Evolutionary conservation across 2,329 filamentous ascomycete genomes (phyloP).

Genomic region (Gyromitra esculenta): DNA sequence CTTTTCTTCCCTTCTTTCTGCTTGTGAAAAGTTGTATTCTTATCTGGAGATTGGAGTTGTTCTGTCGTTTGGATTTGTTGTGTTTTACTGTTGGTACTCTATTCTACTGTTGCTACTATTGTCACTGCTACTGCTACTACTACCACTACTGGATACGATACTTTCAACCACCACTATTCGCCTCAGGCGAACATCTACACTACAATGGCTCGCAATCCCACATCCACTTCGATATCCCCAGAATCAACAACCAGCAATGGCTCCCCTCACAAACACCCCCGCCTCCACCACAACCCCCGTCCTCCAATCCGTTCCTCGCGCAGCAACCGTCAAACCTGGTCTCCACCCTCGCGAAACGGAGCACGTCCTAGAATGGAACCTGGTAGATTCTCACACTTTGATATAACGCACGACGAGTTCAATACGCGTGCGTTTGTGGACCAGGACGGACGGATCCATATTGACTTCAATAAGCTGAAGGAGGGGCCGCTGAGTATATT

Average conservation of each 20-base stretch:
- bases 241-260: constrained; percentile 7
- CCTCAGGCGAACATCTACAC: background rate
- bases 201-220: constrained; percentile 12
- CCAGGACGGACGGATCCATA: constrained; percentile 52
- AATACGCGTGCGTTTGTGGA: constrained; percentile 52
- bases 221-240: background rate
- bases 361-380: constrained; percentile 4
- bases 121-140: no score
- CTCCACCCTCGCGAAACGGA: constrained; percentile 10
- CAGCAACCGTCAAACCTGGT: constrained; percentile 45
- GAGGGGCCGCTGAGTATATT: constrained; percentile 46
- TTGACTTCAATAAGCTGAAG: constrained; percentile 53
- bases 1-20: background rate
- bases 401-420: constrained; percentile 52
- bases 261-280: constrained; percentile 6
- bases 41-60: background rate
- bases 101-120: background rate
- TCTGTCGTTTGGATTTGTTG: background rate
- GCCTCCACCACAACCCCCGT: constrained; percentile 3
- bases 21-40: background rate
- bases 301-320: constrained; percentile 22
- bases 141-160: background rate
- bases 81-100: background rate
- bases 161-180: background rate
- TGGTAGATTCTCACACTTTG: constrained; percentile 38